Conservation (phyloP, 2,329 filamentous ascomycete species). For the Fusarium graminum region DNA sequence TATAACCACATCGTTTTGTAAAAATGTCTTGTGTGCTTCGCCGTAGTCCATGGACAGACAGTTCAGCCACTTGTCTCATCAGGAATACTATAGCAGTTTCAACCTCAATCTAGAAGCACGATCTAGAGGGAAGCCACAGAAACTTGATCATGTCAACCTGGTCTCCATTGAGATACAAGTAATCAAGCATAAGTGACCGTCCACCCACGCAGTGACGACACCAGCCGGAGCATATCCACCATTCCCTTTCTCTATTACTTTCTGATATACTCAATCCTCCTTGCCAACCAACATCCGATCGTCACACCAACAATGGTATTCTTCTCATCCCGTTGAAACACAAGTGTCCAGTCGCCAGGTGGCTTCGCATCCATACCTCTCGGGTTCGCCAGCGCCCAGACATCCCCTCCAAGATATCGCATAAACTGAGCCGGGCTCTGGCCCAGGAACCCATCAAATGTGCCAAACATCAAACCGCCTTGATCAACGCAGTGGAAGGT, state of each 20-base stretch:
- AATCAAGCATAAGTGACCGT: too few species aligned
- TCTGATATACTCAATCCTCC: slow-evolving; percentile 28
- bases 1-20: too few species aligned
- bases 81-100: too few species aligned
- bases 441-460: slow-evolving; percentile 32
- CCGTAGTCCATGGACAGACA: too few species aligned
- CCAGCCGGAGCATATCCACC: background rate
- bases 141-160: too few species aligned
- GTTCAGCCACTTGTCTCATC: too few species aligned
- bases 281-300: slow-evolving; percentile 32
- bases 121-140: too few species aligned
- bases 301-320: slow-evolving; percentile 8
- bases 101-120: too few species aligned
- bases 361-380: slow-evolving; percentile 40
- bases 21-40: too few species aligned
- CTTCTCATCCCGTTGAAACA: slow-evolving; percentile 13
- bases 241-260: background rate
- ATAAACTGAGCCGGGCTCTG: slow-evolving; percentile 33
- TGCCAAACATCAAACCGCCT: slow-evolving; percentile 31
- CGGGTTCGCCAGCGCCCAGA: slow-evolving; percentile 30
- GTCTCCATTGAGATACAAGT: too few species aligned
- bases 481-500: slow-evolving; percentile 33
- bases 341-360: slow-evolving; percentile 35
- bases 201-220: background rate
- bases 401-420: slow-evolving; percentile 25